Conservation (phyloP, 139 green algal genomes). For the Edaphochlamys debaryana region DNA sequence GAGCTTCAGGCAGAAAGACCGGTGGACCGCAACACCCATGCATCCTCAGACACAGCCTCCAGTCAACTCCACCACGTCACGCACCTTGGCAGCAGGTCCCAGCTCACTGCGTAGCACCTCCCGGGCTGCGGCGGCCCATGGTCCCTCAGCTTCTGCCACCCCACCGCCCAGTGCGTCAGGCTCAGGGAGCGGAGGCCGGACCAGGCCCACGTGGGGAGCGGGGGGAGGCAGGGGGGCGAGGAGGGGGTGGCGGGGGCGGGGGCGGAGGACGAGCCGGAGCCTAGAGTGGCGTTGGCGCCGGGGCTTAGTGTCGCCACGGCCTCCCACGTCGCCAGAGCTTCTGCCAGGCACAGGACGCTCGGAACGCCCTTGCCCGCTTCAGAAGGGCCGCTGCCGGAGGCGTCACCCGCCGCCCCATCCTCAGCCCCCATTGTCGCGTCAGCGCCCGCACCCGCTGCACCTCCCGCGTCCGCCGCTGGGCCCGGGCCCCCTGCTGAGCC, state of each 20-base stretch:
- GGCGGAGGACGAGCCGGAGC: too few species aligned
- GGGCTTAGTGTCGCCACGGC: background rate
- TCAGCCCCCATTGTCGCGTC: too few species aligned
- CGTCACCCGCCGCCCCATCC: too few species aligned
- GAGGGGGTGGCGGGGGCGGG: background rate
- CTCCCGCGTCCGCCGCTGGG: too few species aligned
- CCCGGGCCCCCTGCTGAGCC: too few species aligned
- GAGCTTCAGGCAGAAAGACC: too few species aligned
- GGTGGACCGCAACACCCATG: background rate
- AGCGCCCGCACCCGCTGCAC: too few species aligned
- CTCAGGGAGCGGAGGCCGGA: constrained; percentile 4
- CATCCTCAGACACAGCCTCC: background rate
- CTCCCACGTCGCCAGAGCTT: too few species aligned
- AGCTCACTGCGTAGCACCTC: background rate
- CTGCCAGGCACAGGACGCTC: background rate
- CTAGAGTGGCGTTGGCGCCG: too few species aligned
- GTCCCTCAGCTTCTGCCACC: constrained; percentile 23
- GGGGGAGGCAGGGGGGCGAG: background rate
- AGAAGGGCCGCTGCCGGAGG: background rate
- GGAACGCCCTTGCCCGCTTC: too few species aligned
- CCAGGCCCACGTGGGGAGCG: constrained; percentile 25
- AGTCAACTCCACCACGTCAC: background rate
- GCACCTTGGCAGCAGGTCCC: constrained; percentile 21
- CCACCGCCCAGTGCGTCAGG: constrained; percentile 23
- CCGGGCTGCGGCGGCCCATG: constrained; percentile 12